These are phyloP conservation scores for Bryoglossum gracile DNA, from an alignment of 495 filamentous ascomycete species.

Conservation along the genomic window DNA sequence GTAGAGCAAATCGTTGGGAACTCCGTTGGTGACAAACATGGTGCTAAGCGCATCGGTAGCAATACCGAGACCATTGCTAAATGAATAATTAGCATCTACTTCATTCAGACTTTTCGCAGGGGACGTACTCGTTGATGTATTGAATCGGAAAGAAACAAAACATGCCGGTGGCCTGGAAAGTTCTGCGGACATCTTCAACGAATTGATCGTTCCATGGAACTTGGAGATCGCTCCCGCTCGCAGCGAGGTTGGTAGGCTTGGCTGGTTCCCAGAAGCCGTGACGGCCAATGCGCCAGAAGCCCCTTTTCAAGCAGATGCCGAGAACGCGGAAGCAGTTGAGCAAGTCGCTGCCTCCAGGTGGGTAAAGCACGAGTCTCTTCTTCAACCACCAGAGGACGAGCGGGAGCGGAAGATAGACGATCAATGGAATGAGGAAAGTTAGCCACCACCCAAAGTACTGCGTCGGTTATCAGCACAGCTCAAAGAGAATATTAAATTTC, in stretches of 20 bases:
- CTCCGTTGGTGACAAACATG: slow-evolving; percentile 56
- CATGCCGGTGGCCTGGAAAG: slow-evolving; percentile 51
- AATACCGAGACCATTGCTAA: too few relatives aligned
- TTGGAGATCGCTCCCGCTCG: slow-evolving; percentile 38
- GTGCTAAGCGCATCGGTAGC: slow-evolving; percentile 45
- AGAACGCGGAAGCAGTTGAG: slow-evolving; percentile 48
- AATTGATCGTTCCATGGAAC: slow-evolving; percentile 48
- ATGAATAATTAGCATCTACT: too few relatives aligned
- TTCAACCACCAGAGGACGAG: slow-evolving; percentile 42
- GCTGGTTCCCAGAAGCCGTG: slow-evolving; percentile 53
- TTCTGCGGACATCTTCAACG: slow-evolving; percentile 49
- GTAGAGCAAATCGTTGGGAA: slow-evolving; percentile 69
- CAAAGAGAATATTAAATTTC: too few relatives aligned
- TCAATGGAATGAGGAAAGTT: slow-evolving; percentile 53
- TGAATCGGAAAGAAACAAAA: slow-evolving; percentile 65
- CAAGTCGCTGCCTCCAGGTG: slow-evolving; percentile 46
- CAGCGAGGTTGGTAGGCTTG: slow-evolving; percentile 53
- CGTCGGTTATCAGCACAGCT: too few relatives aligned
- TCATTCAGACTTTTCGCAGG: too few relatives aligned
- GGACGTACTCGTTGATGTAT: slow-evolving; percentile 53
- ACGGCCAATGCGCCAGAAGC: slow-evolving; percentile 45
- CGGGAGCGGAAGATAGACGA: slow-evolving; percentile 48
- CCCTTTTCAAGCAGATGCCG: slow-evolving; percentile 44
- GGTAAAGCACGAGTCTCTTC: slow-evolving; percentile 36
- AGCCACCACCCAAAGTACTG: slow-evolving; percentile 76